These are phyloP conservation scores for Erysimum cheiranthoides DNA, from an alignment of 345 rosid genomes.

Conservation along the genomic window DNA sequence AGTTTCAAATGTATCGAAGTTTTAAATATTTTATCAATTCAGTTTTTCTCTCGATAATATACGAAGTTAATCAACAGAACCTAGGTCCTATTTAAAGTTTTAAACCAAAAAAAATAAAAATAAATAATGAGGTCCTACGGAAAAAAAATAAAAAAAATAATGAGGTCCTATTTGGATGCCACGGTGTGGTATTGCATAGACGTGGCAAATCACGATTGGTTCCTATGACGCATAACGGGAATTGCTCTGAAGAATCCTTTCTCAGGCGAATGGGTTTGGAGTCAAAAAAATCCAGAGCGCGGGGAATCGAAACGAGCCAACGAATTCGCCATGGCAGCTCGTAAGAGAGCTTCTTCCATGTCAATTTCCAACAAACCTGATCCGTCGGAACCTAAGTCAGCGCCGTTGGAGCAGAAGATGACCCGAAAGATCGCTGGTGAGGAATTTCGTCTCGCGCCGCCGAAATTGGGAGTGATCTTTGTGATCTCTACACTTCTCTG, in stretches of 20 bases:
- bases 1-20: no score
- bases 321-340: slow-evolving; percentile 73
- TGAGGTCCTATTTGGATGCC: slow-evolving; percentile 5
- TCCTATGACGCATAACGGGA: slow-evolving; percentile 23
- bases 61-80: no score
- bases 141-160: no score
- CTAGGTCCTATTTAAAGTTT: no score
- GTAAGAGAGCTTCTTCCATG: slow-evolving; percentile 58
- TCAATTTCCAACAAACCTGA: slow-evolving; percentile 24
- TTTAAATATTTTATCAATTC: no score
- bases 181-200: neutral
- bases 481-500: slow-evolving; percentile 62
- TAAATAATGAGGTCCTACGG: neutral
- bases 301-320: slow-evolving; percentile 31
- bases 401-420: slow-evolving; percentile 28
- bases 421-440: slow-evolving; percentile 32
- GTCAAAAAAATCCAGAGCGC: slow-evolving; percentile 30
- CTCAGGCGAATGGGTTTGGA: neutral
- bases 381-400: neutral
- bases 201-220: slow-evolving; percentile 27
- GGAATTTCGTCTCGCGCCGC: slow-evolving; percentile 55
- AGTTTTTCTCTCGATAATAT: no score
- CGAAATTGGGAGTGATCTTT: slow-evolving; percentile 63
- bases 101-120: no score
- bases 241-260: neutral